phyloP scores from a whole-genome alignment of 345 rosid genomes.

The Aquilaria sinensis region DNA sequence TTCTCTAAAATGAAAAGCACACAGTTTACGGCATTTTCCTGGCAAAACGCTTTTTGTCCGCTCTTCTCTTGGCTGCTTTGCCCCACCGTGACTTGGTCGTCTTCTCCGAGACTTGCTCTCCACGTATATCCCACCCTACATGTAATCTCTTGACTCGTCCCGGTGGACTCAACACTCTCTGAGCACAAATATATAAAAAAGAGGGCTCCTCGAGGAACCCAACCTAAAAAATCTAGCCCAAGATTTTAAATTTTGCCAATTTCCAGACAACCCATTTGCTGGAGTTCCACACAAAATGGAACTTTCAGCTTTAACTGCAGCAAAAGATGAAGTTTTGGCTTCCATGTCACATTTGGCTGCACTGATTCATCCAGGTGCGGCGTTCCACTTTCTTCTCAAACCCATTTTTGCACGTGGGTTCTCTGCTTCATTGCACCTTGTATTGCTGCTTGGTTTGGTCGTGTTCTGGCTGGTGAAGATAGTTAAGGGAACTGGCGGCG shows the following conservation, averaged over 20 bases:
- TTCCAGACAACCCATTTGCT: not conserved
- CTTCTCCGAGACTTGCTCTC: conserved; percentile 18
- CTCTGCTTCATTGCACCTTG: conserved; percentile 33
- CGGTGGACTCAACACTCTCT: not conserved
- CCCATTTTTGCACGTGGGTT: conserved; percentile 34
- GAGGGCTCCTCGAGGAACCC: not conserved
- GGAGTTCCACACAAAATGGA: conserved; percentile 19
- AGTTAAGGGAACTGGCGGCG: conserved; percentile 18
- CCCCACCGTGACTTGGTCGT: not conserved
- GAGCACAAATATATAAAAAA: not conserved
- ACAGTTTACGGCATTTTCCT: not conserved
- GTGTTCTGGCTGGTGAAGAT: conserved; percentile 30
- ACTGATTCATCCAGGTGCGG: conserved; percentile 20
- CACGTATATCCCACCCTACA: conserved; percentile 18
- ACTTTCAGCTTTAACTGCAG: conserved; percentile 18
- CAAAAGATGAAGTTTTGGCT: conserved; percentile 9
- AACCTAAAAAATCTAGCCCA: not conserved
- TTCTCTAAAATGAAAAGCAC: too few species aligned
- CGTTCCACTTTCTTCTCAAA: conserved; percentile 25
- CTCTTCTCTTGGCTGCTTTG: not conserved
- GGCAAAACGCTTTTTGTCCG: not conserved
- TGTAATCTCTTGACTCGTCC: conserved; percentile 11
- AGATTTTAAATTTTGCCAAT: not conserved
- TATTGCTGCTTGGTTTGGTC: conserved; percentile 33
- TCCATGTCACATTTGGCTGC: conserved; percentile 18